Percentiles rank a stretch among this genome's conserved stretches.
Evolutionary conservation across 257 asterid species (phyloP).

Genomic region (Ocimum tenuiflorum): DNA sequence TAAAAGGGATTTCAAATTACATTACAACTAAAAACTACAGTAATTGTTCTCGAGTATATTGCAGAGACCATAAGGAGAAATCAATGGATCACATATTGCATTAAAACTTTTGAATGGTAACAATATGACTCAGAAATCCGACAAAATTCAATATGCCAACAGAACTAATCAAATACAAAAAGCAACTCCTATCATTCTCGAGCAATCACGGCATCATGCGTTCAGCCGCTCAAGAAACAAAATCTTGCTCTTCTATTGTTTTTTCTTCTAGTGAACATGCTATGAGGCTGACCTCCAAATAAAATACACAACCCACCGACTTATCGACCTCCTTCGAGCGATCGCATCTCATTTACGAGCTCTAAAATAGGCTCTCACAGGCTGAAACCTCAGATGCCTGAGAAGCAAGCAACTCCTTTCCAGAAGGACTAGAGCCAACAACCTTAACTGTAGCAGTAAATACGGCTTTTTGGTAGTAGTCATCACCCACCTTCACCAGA

Average conservation of each 20-base stretch:
- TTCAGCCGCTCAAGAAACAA: slow-evolving; percentile 35
- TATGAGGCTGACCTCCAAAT: slow-evolving; percentile 26
- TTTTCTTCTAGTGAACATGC: slow-evolving; percentile 32
- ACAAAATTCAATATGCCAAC: slow-evolving; percentile 41
- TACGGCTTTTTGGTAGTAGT: slow-evolving; percentile 50
- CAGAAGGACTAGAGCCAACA: slow-evolving; percentile 40
- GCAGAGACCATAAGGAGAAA: no score
- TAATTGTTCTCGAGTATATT: no score
- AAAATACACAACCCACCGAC: slow-evolving; percentile 36
- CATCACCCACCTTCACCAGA: slow-evolving; percentile 50
- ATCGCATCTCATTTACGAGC: no score
- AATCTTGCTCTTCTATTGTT: slow-evolving; percentile 10
- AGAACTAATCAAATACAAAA: slow-evolving; percentile 47
- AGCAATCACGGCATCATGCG: slow-evolving; percentile 9
- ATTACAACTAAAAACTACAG: no score
- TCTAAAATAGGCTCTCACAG: slow-evolving; percentile 51
- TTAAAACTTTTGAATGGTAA: slow-evolving; percentile 8
- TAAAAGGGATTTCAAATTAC: no score
- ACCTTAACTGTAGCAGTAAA: slow-evolving; percentile 33
- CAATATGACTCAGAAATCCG: slow-evolving; percentile 37
- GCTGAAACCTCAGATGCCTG: slow-evolving; percentile 64
- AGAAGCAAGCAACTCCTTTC: slow-evolving; percentile 52
- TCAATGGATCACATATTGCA: slow-evolving; percentile 11
- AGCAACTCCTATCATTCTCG: slow-evolving; percentile 24
- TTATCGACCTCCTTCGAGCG: neutral